Base-by-base conservation (phyloP, 2,329 filamentous ascomycete genomes). In the Hypomyces rosellus region DNA sequence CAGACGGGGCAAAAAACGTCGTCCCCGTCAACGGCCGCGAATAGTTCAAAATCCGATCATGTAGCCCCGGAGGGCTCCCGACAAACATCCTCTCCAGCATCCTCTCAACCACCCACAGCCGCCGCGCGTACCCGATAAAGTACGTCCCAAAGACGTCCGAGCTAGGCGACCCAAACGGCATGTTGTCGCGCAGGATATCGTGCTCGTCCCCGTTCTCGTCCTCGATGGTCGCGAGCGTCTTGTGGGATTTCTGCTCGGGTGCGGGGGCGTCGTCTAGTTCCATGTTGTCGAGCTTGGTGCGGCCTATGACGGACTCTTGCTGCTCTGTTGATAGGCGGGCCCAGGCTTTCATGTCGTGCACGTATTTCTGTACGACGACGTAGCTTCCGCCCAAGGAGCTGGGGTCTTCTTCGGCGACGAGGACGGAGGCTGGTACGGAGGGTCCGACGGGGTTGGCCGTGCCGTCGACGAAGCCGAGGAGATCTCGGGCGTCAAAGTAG, bases 51-150 rank as follows among this genome's bases (percentile, higher is more conserved):
- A 82, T 67, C 0, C 71, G 69, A 64, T 82, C 79, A 62, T 82
- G 76, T 53, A 75, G 54, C 0, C 78, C 78, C 0, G 71, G 69
- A 2, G 78, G 78, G 46, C 73, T 58, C 0, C 78, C 78, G 9
- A 80, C 53, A 59, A 81, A 81, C 78, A 81, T 81, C 3, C 74
- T 67, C 55, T 78, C 65, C 56, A 81, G 57, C 78, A 81, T 82
- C 60, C 70, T 71, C 63, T 82, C 79, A 46, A 77, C 72, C 0
- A 81, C 78, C 77, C 77, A 82, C 9, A 81, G 57, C 11, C 68
- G 65, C 20, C 67, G 65, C 2, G 76, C 74, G 57, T 80, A 80
- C 0, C 75, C 77, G 46, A 81, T 79, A 48, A 81, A 81, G 60
- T 81, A 82, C 0, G 78, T 82, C 1, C 78, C 78, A 52, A 75